Evolutionary conservation across 2,329 filamentous ascomycete species (phyloP), one percentile per base, ranked within the genome.

Genomic region (Waltergamsia citrina): DNA sequence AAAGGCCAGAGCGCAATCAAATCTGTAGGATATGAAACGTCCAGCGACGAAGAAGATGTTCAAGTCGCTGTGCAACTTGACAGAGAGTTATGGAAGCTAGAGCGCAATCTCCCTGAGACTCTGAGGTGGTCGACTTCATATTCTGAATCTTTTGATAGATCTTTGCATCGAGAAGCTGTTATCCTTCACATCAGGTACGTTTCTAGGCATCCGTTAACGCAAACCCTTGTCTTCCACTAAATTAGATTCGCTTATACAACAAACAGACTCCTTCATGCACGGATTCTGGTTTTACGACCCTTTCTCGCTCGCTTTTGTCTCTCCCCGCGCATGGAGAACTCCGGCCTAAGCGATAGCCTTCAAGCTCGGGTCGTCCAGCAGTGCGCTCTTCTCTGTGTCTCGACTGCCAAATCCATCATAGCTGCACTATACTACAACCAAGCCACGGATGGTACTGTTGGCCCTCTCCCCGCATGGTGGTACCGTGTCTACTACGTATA

Each of bases 381-480:
- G 29, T 50, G 54, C 10, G 54, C 57, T 0, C 38, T 50, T 3
- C 44, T 58, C 4, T 61, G 57, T 34, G 51, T 59, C 4, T 43
- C 47, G 0, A 56, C 48, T 0, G 52, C 57, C 1, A 52, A 56
- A 14, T 43, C 44, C 2, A 50, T 57, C 7, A 56, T 61, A 10
- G 35, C 47, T 0, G 41, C 45, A 1, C 44, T 59, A 1, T 42
- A 50, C 2, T 34, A 49, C 10, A 47, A 57, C 26, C 52, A 54
- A n/a, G 40, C 43, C 0, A 38, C 43, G 6, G 52, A 60, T 6
- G 48, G 44, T 5, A 54, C 51, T 0, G 45, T 58, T 2, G 55
- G 55, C 0, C 41, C 59, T 1, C 41, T 60, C 0, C 58, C 56
- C 3, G 55, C 56, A 0, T 61, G 57, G 57, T 60, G 57, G 57